Base-by-base conservation (phyloP, 805 yeast species). In the Kurtzmaniella cleridarum region DNA sequence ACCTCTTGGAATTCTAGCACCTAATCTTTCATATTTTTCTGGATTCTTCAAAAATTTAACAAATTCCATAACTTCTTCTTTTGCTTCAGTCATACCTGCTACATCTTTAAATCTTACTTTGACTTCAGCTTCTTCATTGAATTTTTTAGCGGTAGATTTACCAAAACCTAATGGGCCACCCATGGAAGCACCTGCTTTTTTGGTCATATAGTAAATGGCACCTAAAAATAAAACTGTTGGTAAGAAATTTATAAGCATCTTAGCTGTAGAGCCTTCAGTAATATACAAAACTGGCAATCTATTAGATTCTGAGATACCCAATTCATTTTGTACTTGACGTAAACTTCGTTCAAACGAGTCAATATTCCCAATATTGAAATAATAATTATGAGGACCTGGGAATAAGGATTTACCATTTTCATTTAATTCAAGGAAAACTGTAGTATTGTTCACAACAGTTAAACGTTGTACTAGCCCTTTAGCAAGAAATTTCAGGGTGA, bases 1-100 rank as follows among this genome's bases (percentile, higher is more conserved):
- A 51, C 99, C 99, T 58, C 98, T 79, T 35, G 99, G 99, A 49
- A 93, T 93, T 60, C 89, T 87, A 30, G 98, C 99, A 30, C 99
- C 99, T 41, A 93, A 71, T 43, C 79, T 78, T 60, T 90, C 97
- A 62, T 90, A 93, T 58, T 89, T 87, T 40, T 74, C 71, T 8
- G 99, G 98, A 48, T 88, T 78, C 59, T 91, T 85, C 62, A 93
- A 76, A 59, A 95, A 93, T 50, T 83, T 79, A 38, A 93, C 99
- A 71, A 93, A 93, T 62, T 93, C 99, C 95, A 89, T 87, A 45
- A 93, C 90, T 64, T 93, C 99, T 49, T 82, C 91, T 63, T 93
- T 93, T 9, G 98, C 96, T 65, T 93, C 99, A 45, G 82, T 84
- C 71, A 91, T 85, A 38, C 99, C 99, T 1, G 98, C 98, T 37